Conservation (phyloP, 306 rosid genomes). For the Cucurbita ficifolia region DNA sequence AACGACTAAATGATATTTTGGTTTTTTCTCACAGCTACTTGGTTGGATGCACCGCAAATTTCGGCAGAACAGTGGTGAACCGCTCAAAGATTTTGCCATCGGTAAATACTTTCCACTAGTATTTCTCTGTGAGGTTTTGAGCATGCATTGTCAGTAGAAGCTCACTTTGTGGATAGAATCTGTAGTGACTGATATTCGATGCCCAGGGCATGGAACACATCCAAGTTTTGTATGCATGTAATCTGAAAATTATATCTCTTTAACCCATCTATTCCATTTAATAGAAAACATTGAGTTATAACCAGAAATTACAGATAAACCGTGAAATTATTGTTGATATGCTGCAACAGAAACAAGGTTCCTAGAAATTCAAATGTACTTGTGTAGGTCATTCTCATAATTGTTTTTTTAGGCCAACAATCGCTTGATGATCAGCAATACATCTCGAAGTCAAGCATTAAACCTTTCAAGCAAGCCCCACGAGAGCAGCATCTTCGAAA, state of each 20-base stretch:
- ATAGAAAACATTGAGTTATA: background rate
- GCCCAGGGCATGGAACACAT: background rate
- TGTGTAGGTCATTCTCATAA: constrained; percentile 34
- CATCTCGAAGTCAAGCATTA: constrained; percentile 41
- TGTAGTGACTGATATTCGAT: background rate
- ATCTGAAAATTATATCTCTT: background rate
- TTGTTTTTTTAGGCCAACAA: constrained; percentile 66
- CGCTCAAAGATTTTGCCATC: constrained; percentile 46
- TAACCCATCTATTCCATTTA: background rate
- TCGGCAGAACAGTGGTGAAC: constrained; percentile 68
- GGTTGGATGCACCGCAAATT: constrained; percentile 97
- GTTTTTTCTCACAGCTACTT: constrained; percentile 34
- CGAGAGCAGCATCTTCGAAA: constrained; percentile 42
- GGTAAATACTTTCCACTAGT: constrained; percentile 41
- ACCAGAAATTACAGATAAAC: background rate
- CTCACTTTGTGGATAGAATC: background rate
- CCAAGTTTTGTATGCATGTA: background rate
- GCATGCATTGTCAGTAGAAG: background rate
- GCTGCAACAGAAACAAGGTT: background rate
- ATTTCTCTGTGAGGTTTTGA: constrained; percentile 1
- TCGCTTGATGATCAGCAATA: constrained; percentile 62
- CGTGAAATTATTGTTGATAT: background rate
- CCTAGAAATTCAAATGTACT: background rate
- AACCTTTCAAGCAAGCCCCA: constrained; percentile 40
- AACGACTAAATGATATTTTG: background rate